Evolutionary conservation across 257 asterid species (phyloP).

Genomic region (Solanum medicagineum): DNA sequence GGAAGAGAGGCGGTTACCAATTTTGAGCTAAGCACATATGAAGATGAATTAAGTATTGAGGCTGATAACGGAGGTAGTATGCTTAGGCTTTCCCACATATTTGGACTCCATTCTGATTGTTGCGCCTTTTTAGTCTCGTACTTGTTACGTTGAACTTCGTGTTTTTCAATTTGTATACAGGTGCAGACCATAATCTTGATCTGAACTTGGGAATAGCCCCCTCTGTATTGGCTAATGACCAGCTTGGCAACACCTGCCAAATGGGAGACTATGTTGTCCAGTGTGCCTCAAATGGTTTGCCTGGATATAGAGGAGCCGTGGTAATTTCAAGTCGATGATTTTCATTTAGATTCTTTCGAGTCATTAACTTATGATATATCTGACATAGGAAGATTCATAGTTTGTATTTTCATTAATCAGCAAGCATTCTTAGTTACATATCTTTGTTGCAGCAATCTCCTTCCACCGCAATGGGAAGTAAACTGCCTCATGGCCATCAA

Average conservation of each 20-base stretch:
- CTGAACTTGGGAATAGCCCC: constrained; percentile 67
- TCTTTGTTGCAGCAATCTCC: constrained; percentile 29
- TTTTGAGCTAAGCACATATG: constrained; percentile 63
- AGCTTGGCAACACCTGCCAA: constrained; percentile 18
- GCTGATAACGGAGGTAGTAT: constrained; percentile 40
- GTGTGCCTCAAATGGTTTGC: constrained; percentile 19
- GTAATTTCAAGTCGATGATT: constrained; percentile 17
- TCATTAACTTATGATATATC: not conserved
- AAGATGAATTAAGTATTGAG: constrained; percentile 34
- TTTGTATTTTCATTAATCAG: not conserved
- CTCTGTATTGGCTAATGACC: constrained; percentile 18
- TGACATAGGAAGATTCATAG: not conserved
- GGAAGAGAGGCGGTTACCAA: constrained; percentile 94
- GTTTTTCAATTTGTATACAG: constrained; percentile 8
- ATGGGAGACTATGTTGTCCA: constrained; percentile 18
- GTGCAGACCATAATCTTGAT: constrained; percentile 34
- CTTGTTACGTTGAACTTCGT: not conserved
- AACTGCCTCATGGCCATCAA: constrained; percentile 18
- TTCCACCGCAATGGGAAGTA: constrained; percentile 26
- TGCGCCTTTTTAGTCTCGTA: not conserved
- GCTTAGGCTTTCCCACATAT: not conserved
- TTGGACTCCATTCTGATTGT: not conserved
- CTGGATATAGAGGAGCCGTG: constrained; percentile 27
- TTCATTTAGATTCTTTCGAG: not conserved
- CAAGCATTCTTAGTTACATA: not conserved